Percentiles rank a stretch among this genome's conserved stretches.
Evolutionary conservation across 257 asterid genomes (phyloP).

Genomic region (Salvia miltiorrhiza): DNA sequence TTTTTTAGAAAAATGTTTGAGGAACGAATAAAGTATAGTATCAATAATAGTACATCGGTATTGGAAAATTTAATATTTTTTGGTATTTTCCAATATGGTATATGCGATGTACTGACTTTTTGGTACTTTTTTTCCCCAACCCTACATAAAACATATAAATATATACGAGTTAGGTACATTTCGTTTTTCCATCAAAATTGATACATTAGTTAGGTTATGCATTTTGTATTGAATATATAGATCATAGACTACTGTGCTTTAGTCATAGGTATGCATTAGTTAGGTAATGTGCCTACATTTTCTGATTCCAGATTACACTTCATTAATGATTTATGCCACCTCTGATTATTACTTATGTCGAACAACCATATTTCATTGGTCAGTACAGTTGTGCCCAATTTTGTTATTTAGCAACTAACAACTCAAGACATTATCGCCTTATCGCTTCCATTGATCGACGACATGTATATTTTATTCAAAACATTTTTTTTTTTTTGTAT

Average conservation of each 20-base stretch:
- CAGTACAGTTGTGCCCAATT: slow-evolving; percentile 43
- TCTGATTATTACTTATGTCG: slow-evolving; percentile 23
- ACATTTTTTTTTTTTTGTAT: too few relatives aligned
- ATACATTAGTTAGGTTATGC: background rate
- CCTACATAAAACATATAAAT: too few relatives aligned
- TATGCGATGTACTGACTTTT: too few relatives aligned
- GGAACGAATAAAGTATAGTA: too few relatives aligned
- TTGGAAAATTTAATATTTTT: too few relatives aligned
- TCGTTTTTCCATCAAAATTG: background rate
- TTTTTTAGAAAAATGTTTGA: too few relatives aligned
- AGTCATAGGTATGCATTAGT: slow-evolving; percentile 9
- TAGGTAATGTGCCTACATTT: slow-evolving; percentile 33
- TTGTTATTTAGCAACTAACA: slow-evolving; percentile 26
- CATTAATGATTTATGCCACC: background rate
- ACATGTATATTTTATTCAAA: background rate
- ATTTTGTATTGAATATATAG: background rate
- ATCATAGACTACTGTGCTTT: background rate
- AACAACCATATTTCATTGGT: slow-evolving; percentile 28
- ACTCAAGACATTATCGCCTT: background rate
- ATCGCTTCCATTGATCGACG: too few relatives aligned
- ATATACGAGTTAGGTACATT: too few relatives aligned
- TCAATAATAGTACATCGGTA: too few relatives aligned
- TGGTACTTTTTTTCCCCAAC: too few relatives aligned
- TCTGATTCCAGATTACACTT: slow-evolving; percentile 17
- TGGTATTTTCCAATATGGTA: too few relatives aligned